A percentile compares a stretch with the other conserved stretches of the same genome.
These are phyloP conservation scores for Actinidia chinensis DNA, from an alignment of 179 eudicot species.

Conservation along the genomic window DNA sequence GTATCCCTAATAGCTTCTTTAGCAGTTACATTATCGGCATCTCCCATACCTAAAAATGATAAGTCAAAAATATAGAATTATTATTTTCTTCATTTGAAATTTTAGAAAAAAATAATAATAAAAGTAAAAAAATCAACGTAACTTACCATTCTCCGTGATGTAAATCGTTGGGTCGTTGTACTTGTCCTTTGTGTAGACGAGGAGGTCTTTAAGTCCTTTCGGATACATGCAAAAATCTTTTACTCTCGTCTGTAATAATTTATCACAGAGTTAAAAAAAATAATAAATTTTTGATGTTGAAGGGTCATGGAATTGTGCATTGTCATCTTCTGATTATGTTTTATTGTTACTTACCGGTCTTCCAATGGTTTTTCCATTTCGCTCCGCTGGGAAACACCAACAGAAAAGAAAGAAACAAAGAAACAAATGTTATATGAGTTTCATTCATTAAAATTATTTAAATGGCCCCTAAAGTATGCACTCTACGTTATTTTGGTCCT, in stretches of 20 bases:
- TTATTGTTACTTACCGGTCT: conserved; percentile 14
- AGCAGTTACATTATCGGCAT: conserved; percentile 16
- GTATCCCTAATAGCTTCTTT: conserved; percentile 22
- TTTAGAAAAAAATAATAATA: too few species aligned
- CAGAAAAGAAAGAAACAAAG: neutral
- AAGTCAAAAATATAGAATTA: neutral
- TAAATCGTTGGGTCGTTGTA: conserved; percentile 39
- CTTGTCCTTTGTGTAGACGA: conserved; percentile 34
- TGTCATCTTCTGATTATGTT: neutral
- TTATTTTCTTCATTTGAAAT: neutral
- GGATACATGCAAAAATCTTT: conserved; percentile 29
- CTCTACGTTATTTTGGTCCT: too few species aligned
- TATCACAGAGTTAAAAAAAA: neutral
- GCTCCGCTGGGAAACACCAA: neutral
- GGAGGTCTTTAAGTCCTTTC: conserved; percentile 28
- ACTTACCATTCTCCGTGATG: conserved; percentile 42
- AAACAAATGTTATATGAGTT: neutral
- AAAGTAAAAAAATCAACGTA: neutral
- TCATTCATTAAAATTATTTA: neutral
- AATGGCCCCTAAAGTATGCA: too few species aligned
- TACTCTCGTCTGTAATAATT: conserved; percentile 31
- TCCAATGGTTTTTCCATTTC: conserved; percentile 27
- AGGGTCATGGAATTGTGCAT: neutral
- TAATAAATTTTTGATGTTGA: neutral
- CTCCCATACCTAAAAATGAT: conserved; percentile 23